Conservation (phyloP, 2,329 filamentous ascomycete species). For the Immersiporthe knoxdaviesiana region DNA sequence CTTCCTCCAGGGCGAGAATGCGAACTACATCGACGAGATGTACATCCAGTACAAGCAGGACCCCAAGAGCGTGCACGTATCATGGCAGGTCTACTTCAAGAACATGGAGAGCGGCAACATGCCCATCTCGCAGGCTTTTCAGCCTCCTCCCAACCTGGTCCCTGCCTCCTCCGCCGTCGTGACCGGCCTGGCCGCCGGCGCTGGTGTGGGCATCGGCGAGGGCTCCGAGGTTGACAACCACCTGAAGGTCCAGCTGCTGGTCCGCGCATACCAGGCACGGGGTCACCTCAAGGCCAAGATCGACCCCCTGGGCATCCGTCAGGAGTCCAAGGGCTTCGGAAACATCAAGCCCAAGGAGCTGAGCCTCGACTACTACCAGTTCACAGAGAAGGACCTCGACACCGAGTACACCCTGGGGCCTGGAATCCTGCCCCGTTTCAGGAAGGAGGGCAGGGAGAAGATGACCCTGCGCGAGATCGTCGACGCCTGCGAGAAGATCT, state of each 20-base stretch:
- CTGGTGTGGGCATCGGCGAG: constrained; percentile 66
- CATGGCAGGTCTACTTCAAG: constrained; percentile 99
- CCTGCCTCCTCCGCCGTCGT: constrained; percentile 80
- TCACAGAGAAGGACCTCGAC: constrained; percentile 91
- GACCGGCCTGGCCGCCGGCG: constrained; percentile 70
- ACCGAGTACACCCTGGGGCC: constrained; percentile 90
- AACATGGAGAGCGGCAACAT: constrained; percentile 99
- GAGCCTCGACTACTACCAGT: constrained; percentile 90
- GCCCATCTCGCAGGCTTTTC: constrained; percentile 96
- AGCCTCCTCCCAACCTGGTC: constrained; percentile 89
- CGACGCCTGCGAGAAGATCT: constrained; percentile 88
- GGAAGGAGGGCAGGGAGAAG: constrained; percentile 83
- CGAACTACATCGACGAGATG: constrained; percentile 99
- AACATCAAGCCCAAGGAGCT: constrained; percentile 91
- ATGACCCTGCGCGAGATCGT: constrained; percentile 98
- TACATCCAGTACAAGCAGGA: constrained; percentile 97
- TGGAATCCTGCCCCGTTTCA: constrained; percentile 93
- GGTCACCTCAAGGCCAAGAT: constrained; percentile 99
- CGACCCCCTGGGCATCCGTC: constrained; percentile 91
- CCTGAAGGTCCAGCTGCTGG: constrained; percentile 95
- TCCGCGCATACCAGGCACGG: constrained; percentile 95
- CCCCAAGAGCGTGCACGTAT: constrained; percentile 90
- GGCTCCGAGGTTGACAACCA: constrained; percentile 91
- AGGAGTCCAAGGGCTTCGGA: constrained; percentile 80
- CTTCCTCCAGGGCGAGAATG: constrained; percentile 94